Evolutionary conservation across 2,329 filamentous ascomycete genomes (phyloP), one percentile per base, ranked within the genome.

Genomic region (Monilinia laxa): DNA sequence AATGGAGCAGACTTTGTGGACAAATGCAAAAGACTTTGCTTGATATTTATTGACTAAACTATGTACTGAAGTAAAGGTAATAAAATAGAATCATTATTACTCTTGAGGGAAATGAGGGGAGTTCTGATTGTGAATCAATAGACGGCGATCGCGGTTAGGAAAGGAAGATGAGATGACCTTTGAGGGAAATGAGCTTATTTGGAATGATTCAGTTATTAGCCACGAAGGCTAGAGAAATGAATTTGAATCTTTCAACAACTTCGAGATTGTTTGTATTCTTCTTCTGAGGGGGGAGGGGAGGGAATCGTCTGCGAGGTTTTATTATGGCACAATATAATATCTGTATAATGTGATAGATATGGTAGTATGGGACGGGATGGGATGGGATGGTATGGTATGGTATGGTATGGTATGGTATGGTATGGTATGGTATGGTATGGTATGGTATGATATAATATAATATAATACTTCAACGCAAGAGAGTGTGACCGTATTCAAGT

Each of bases 41-140:
- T 72, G 71, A 78, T 80, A 80, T 78, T 82, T 81, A 80, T 82
- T 82, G 77, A 80, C 79, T 82, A 82, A 78, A 78, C 80, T 81
- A 76, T 79, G 75, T 81, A 81, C 77, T 78, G 75, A 72, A 67
- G 69, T 70, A 76, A 68, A 66, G 58, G 62, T 67, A 60, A 68
- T 70, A 55, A 70, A 67, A 68, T 35, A 35, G 3, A 35, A 35
- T 35, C 7, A 35, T 35, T 35, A 35, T 70, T 66, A 67, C 68
- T 60, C 68, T 64, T 60, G 67, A 49, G 69, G 69, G 70, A 72
- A 63, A 71, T 72, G 69, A 71, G 31, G 31, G 31, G 55, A 66
- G 40, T 69, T 64, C 69, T 54, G 45, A 49, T 18, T 35, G 56
- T 25, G 53, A 31, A 35, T 31, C 18, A 40, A 42, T 18, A n/a